These are phyloP conservation scores for Diaporthe capsici DNA, from an alignment of 2,329 filamentous ascomycete species.

Conservation along the genomic window DNA sequence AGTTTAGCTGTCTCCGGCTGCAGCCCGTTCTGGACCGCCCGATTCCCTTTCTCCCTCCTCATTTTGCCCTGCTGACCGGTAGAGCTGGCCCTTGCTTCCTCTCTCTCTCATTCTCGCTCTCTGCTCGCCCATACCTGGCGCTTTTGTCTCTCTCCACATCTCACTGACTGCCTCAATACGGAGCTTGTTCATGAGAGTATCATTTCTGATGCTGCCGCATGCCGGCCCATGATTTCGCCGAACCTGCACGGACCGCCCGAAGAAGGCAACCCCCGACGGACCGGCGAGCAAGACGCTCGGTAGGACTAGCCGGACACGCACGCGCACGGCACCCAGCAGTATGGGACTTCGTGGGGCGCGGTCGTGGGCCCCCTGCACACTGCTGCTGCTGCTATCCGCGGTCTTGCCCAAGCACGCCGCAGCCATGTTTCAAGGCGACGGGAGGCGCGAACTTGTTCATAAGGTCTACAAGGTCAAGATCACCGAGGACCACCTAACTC, in stretches of 20 bases:
- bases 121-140: neutral
- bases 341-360: conserved; percentile 43
- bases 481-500: conserved; percentile 36
- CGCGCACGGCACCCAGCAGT: conserved; percentile 24
- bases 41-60: neutral
- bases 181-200: conserved; percentile 4
- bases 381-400: conserved; percentile 44
- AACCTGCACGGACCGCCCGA: conserved; percentile 17
- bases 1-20: conserved; percentile 29
- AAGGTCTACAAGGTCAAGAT: conserved; percentile 46
- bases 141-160: neutral
- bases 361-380: conserved; percentile 47
- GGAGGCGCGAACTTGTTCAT: conserved; percentile 46
- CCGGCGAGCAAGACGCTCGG: neutral
- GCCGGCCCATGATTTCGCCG: conserved; percentile 31
- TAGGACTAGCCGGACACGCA: conserved; percentile 14
- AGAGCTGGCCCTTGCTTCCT: neutral
- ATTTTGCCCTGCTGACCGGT: conserved; percentile 25
- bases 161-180: neutral
- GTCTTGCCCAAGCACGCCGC: conserved; percentile 44
- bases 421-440: conserved; percentile 45
- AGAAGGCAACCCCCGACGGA: conserved; percentile 23
- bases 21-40: conserved; percentile 30
- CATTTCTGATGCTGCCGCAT: conserved; percentile 10
- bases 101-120: neutral